A percentile compares a stretch with the other conserved stretches of the same genome.
phyloP scores from a whole-genome alignment of 2,329 filamentous ascomycete species.

The Diaporthe caulivora region DNA sequence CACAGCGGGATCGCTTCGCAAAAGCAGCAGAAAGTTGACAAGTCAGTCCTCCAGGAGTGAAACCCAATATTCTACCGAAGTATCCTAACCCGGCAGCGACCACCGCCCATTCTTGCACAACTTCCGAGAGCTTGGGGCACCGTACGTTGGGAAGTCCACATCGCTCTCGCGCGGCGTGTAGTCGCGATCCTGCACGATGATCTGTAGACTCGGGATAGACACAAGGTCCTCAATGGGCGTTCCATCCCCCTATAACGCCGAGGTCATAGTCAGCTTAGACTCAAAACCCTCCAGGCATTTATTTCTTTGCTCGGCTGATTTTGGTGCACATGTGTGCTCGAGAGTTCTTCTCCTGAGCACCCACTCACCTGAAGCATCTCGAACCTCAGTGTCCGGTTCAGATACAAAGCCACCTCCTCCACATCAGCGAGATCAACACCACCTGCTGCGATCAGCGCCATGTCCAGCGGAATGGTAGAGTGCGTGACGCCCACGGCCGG shows the following conservation, averaged over 20 bases:
- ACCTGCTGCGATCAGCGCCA: constrained; percentile 41
- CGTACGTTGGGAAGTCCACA: constrained; percentile 44
- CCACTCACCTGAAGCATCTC: constrained; percentile 44
- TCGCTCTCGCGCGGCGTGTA: constrained; percentile 40
- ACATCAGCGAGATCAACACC: constrained; percentile 29
- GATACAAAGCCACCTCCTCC: constrained; percentile 35
- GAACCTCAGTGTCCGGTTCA: constrained; percentile 41
- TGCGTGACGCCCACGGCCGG: constrained; percentile 50
- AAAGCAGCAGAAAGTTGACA: not conserved
- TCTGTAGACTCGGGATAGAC: constrained; percentile 51
- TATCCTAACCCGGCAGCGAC: not conserved
- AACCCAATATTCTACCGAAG: not conserved
- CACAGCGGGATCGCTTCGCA: not conserved
- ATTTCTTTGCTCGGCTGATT: not conserved
- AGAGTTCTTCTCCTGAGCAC: not conserved
- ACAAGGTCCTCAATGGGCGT: constrained; percentile 43
- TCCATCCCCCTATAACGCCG: constrained; percentile 48
- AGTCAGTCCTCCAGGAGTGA: not conserved
- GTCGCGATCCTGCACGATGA: constrained; percentile 50
- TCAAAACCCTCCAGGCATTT: not conserved
- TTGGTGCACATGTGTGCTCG: not conserved
- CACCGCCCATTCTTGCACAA: constrained; percentile 6
- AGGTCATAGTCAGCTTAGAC: not conserved
- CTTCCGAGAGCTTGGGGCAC: constrained; percentile 34
- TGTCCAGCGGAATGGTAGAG: constrained; percentile 49